Percentiles rank a stretch among this genome's conserved stretches.
Conservation (phyloP, 345 rosid species). For the Citrus cavaleriei region DNA sequence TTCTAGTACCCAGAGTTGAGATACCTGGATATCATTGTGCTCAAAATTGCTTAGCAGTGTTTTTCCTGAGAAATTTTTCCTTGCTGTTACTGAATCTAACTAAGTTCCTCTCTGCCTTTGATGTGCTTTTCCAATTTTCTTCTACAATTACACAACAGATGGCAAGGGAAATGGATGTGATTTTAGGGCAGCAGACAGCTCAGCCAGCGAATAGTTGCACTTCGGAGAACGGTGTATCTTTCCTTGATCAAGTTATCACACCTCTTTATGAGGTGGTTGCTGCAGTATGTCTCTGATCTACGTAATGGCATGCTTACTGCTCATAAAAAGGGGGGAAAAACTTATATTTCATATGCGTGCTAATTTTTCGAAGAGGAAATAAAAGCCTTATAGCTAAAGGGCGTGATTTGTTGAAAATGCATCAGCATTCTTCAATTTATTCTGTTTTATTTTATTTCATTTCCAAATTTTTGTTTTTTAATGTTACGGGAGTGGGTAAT, state of each 20-base stretch:
- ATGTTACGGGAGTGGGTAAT: not conserved
- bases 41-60: not conserved
- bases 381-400: not conserved
- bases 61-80: not conserved
- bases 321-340: not conserved
- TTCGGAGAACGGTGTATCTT: slow-evolving; percentile 58
- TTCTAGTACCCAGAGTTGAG: not conserved
- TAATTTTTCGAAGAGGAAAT: not conserved
- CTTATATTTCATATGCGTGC: not conserved
- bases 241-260: slow-evolving; percentile 74
- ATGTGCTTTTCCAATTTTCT: not conserved
- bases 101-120: not conserved
- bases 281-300: slow-evolving; percentile 55
- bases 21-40: not conserved
- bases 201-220: slow-evolving; percentile 79
- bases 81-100: not conserved
- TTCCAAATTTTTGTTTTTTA: not conserved
- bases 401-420: not conserved
- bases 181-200: slow-evolving; percentile 65
- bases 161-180: slow-evolving; percentile 94
- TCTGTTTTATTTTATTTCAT: not conserved
- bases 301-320: not conserved
- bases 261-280: slow-evolving; percentile 83
- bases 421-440: not conserved
- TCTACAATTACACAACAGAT: slow-evolving; percentile 43